A percentile compares a stretch with the other conserved stretches of the same genome.
Conservation (phyloP, 2,329 filamentous ascomycete genomes). For the Monosporascus sp. region DNA sequence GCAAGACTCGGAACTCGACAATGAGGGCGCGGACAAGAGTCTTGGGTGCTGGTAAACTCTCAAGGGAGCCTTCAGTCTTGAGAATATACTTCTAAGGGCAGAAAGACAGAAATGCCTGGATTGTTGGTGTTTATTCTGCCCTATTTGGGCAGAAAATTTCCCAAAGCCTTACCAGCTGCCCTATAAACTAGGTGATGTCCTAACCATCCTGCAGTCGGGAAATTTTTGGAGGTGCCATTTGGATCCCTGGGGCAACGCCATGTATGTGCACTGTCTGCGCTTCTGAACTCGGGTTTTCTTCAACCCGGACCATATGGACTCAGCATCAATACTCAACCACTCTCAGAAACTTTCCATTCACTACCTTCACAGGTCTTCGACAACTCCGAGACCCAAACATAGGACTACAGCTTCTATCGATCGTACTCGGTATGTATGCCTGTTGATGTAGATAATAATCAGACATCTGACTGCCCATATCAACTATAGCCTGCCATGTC, state of each 20-base stretch:
- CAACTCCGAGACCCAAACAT: no score
- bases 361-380: no score
- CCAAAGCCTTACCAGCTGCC: background rate
- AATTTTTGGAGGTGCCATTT: background rate
- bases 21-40: background rate
- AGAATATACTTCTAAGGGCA: background rate
- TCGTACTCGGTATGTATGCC: no score
- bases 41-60: constrained; percentile 3
- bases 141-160: background rate
- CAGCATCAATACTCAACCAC: no score
- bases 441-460: background rate
- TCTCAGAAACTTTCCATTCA: no score
- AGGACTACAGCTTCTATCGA: no score
- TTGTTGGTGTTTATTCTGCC: background rate
- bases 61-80: constrained; percentile 5
- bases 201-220: background rate
- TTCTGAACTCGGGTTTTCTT: no score
- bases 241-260: no score
- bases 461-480: background rate
- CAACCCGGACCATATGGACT: no score
- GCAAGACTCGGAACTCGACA: background rate
- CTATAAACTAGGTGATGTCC: background rate
- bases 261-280: no score
- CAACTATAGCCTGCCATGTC: background rate
- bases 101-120: background rate